phyloP scores from a whole-genome alignment of 805 yeast genomes.

The Metahyphopichia silvanorum region DNA sequence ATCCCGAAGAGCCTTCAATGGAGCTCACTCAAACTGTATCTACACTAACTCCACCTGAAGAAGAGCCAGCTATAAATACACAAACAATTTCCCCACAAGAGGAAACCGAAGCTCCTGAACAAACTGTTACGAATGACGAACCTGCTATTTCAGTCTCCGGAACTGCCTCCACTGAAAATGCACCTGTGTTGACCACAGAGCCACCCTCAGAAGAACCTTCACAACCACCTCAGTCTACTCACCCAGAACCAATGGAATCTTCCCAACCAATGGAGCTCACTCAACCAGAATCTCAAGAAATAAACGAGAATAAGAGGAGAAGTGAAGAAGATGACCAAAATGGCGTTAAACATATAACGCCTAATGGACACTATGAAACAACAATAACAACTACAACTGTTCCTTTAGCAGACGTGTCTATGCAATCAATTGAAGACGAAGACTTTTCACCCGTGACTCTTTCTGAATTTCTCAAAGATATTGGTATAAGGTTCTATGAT shows the following conservation, averaged over 20 bases:
- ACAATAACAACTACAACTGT: slow-evolving; percentile 21
- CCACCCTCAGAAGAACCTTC: slow-evolving; percentile 4
- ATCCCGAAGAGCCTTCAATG: background rate
- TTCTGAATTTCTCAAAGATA: slow-evolving; percentile 34
- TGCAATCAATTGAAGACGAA: slow-evolving; percentile 11
- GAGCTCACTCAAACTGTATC: slow-evolving; percentile 13
- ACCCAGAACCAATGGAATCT: slow-evolving; percentile 5
- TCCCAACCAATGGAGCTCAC: slow-evolving; percentile 22
- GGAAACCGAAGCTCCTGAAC: background rate
- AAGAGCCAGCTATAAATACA: too few species aligned
- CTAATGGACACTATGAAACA: slow-evolving; percentile 1
- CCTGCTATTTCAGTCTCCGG: slow-evolving; percentile 7
- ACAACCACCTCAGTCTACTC: slow-evolving; percentile 22
- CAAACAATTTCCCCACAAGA: background rate
- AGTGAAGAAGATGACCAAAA: slow-evolving; percentile 5
- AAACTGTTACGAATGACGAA: background rate
- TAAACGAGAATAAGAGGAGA: background rate
- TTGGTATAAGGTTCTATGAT: slow-evolving; percentile 44
- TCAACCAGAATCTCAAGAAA: slow-evolving; percentile 5
- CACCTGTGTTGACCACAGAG: slow-evolving; percentile 4
- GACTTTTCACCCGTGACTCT: slow-evolving; percentile 33
- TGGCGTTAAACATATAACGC: slow-evolving; percentile 6
- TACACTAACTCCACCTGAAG: too few species aligned
- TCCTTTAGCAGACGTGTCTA: slow-evolving; percentile 22
- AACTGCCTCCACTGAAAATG: slow-evolving; percentile 7